Conservation (phyloP, 2,329 filamentous ascomycete genomes). For the Neopestalotiopsis rosae region DNA sequence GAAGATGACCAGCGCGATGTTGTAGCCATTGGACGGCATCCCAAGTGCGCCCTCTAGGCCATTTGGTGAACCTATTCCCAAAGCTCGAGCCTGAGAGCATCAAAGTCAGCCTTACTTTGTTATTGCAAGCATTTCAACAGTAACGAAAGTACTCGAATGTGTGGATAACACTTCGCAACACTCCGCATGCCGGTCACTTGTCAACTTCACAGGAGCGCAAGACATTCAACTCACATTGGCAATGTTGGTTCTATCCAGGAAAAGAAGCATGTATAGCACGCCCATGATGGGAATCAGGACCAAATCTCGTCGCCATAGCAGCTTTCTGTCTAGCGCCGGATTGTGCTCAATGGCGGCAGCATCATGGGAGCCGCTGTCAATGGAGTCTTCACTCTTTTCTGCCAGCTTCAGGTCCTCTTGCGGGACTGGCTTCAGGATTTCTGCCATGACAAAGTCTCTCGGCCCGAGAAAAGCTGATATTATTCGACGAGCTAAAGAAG, state of each 20-base stretch:
- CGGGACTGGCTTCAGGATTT: slow-evolving; percentile 19
- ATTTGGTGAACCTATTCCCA: slow-evolving; percentile 37
- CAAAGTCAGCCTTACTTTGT: background rate
- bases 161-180: too few species aligned
- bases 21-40: slow-evolving; percentile 48
- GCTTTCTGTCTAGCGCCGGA: slow-evolving; percentile 24
- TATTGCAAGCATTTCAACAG: background rate
- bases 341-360: slow-evolving; percentile 19
- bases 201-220: too few species aligned
- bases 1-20: slow-evolving; percentile 47
- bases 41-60: slow-evolving; percentile 47
- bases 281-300: slow-evolving; percentile 34
- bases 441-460: slow-evolving; percentile 22
- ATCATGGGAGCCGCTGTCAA: slow-evolving; percentile 9
- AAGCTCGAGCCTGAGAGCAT: slow-evolving; percentile 34
- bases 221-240: slow-evolving; percentile 38
- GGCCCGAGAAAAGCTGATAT: background rate
- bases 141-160: background rate
- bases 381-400: slow-evolving; percentile 25
- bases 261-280: slow-evolving; percentile 34
- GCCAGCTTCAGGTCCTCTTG: slow-evolving; percentile 22
- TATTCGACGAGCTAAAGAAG: background rate
- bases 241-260: slow-evolving; percentile 40
- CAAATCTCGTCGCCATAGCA: slow-evolving; percentile 34
- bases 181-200: too few species aligned